Conservation (phyloP, 306 rosid species). For the Albizia julibrissin region DNA sequence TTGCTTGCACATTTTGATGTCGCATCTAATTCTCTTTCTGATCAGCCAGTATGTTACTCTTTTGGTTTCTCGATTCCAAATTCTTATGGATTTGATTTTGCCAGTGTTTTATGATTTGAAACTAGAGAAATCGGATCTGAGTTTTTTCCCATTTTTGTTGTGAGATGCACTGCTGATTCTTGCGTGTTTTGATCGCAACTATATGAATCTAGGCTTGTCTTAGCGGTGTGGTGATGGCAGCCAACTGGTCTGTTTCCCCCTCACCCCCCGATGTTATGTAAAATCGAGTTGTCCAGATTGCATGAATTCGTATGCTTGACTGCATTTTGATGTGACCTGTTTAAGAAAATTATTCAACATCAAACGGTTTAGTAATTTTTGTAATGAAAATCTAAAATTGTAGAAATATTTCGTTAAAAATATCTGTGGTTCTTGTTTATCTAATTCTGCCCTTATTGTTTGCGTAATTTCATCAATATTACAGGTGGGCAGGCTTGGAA, state of each 20-base stretch:
- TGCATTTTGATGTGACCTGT: not conserved
- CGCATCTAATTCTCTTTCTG: slow-evolving; percentile 59
- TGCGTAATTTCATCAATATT: slow-evolving; percentile 30
- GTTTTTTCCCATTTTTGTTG: slow-evolving; percentile 19
- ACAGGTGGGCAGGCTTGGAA: slow-evolving; percentile 67
- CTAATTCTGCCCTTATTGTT: slow-evolving; percentile 12
- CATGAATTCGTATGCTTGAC: not conserved
- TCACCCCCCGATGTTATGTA: not conserved
- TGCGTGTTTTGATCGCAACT: slow-evolving; percentile 4
- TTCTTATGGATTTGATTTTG: slow-evolving; percentile 19
- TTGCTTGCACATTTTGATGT: slow-evolving; percentile 58
- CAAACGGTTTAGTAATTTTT: not conserved
- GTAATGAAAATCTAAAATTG: not conserved
- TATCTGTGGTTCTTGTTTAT: not conserved
- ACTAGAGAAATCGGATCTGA: slow-evolving; percentile 29
- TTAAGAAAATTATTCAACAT: slow-evolving; percentile 2
- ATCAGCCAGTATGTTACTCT: slow-evolving; percentile 52
- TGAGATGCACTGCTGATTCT: not conserved
- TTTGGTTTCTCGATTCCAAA: not conserved
- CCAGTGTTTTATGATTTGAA: not conserved
- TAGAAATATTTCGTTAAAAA: not conserved
- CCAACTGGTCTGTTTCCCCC: not conserved
- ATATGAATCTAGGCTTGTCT: slow-evolving; percentile 7
- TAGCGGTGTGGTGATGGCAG: not conserved
- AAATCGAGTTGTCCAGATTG: slow-evolving; percentile 21